phyloP scores from a whole-genome alignment of 768 basidiomycete species.

The Cystofilobasidium bisporidii region DNA sequence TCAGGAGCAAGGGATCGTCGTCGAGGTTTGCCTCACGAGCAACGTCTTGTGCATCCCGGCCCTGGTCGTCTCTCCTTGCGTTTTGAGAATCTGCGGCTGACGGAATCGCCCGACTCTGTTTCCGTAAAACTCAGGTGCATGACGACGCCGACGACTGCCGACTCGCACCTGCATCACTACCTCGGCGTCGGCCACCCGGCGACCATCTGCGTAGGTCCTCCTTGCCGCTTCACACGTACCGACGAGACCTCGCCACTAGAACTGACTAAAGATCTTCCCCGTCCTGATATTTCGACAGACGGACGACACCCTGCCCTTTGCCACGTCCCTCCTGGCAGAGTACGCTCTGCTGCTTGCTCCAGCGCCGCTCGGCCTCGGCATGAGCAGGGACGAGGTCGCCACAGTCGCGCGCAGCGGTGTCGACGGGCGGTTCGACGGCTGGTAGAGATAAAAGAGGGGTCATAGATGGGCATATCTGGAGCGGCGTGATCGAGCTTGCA shows the following conservation, averaged over 20 bases:
- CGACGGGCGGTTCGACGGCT: slow-evolving; percentile 40
- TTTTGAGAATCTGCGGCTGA: too few species aligned
- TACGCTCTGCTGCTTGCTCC: slow-evolving; percentile 68
- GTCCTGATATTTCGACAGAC: too few species aligned
- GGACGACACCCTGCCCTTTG: slow-evolving; percentile 70
- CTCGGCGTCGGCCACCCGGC: slow-evolving; percentile 57
- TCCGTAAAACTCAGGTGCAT: slow-evolving; percentile 49
- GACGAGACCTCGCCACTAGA: too few species aligned
- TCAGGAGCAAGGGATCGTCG: slow-evolving; percentile 49
- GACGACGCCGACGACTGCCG: slow-evolving; percentile 55
- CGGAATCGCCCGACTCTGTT: too few species aligned
- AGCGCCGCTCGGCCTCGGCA: slow-evolving; percentile 62
- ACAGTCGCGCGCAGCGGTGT: slow-evolving; percentile 56
- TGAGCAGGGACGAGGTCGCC: slow-evolving; percentile 52
- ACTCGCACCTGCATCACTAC: slow-evolving; percentile 64
- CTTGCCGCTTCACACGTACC: too few species aligned
- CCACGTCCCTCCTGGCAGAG: slow-evolving; percentile 62
- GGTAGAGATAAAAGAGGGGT: too few species aligned
- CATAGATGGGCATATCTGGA: too few species aligned
- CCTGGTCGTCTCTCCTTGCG: too few species aligned
- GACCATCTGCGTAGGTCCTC: slow-evolving; percentile 58
- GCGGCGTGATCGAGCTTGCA: too few species aligned
- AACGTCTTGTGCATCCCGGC: slow-evolving; percentile 54
- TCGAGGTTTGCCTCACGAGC: slow-evolving; percentile 74
- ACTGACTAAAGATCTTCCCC: too few species aligned